Percentiles rank a stretch among this genome's conserved stretches.
Conservation (phyloP, 73 alveolate species). For the Tetrahymena borealis region DNA sequence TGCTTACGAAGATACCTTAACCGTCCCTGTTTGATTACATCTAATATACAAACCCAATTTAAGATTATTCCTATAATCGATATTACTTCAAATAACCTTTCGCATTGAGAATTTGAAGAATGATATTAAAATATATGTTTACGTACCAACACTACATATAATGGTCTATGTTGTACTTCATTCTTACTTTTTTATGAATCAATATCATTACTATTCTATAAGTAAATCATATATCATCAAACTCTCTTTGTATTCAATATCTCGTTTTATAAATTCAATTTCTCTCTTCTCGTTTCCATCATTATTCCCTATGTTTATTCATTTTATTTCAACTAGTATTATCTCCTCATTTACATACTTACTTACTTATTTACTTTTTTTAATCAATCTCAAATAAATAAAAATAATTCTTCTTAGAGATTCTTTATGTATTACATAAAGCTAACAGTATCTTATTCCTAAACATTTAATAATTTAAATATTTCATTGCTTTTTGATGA, state of each 20-base stretch:
- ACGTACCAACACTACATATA: background rate
- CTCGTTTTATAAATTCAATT: background rate
- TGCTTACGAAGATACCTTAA: background rate
- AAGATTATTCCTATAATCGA: background rate
- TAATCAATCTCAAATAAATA: too few relatives aligned
- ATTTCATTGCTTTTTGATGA: too few relatives aligned
- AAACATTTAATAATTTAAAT: too few relatives aligned
- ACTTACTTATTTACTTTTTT: too few relatives aligned
- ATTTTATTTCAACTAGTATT: too few relatives aligned
- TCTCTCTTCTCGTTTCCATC: too few relatives aligned
- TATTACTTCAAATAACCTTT: background rate
- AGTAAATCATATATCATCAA: background rate
- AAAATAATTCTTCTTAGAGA: too few relatives aligned
- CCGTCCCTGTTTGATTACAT: background rate
- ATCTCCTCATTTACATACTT: too few relatives aligned
- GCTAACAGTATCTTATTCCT: too few relatives aligned
- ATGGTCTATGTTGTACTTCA: conserved; percentile 1
- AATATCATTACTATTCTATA: background rate
- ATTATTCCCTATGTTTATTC: too few relatives aligned
- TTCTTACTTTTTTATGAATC: background rate
- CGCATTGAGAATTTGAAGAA: background rate
- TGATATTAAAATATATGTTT: background rate
- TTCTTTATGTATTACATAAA: too few relatives aligned
- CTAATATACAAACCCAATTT: background rate
- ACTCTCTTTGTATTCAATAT: background rate